phyloP scores from a whole-genome alignment of 495 filamentous ascomycete genomes.

The Xylaria longipes region DNA sequence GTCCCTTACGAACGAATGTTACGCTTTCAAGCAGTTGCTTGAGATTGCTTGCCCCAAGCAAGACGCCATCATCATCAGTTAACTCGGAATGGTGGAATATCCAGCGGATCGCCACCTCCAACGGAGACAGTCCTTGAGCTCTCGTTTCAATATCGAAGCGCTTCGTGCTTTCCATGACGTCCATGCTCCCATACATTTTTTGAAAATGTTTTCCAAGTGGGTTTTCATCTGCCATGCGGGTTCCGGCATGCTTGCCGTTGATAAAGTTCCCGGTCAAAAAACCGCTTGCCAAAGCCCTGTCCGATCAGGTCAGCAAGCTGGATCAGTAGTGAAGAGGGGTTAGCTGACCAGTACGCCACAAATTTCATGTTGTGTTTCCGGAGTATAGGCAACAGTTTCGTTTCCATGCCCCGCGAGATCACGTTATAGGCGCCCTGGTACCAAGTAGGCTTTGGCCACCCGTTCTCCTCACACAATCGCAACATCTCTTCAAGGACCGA shows the following conservation, averaged over 20 bases:
- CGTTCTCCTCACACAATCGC: slow-evolving; percentile 43
- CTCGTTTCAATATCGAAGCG: slow-evolving; percentile 55
- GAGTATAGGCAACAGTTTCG: slow-evolving; percentile 52
- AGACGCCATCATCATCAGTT: slow-evolving; percentile 57
- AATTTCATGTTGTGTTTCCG: slow-evolving; percentile 55
- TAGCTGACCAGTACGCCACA: slow-evolving; percentile 49
- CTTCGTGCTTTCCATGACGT: slow-evolving; percentile 45
- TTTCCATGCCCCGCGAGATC: slow-evolving; percentile 41
- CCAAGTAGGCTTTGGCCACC: slow-evolving; percentile 44
- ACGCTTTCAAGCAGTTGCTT: slow-evolving; percentile 62
- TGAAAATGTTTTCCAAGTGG: slow-evolving; percentile 44
- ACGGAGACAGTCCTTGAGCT: slow-evolving; percentile 51
- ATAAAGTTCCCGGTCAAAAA: slow-evolving; percentile 53
- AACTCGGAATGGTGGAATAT: slow-evolving; percentile 58
- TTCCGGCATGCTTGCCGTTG: slow-evolving; percentile 33
- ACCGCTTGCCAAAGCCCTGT: slow-evolving; percentile 46
- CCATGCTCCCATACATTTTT: slow-evolving; percentile 50
- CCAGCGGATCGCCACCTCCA: slow-evolving; percentile 64
- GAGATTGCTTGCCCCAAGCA: slow-evolving; percentile 59
- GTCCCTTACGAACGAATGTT: slow-evolving; percentile 52
- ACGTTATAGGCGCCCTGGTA: slow-evolving; percentile 56
- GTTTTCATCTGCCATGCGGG: slow-evolving; percentile 47
- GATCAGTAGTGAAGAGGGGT: too few relatives aligned
- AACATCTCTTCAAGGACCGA: slow-evolving; percentile 42
- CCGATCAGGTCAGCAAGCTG: not conserved